Conservation (phyloP, 306 rosid genomes). For the Oxytropis ochrocephala region DNA sequence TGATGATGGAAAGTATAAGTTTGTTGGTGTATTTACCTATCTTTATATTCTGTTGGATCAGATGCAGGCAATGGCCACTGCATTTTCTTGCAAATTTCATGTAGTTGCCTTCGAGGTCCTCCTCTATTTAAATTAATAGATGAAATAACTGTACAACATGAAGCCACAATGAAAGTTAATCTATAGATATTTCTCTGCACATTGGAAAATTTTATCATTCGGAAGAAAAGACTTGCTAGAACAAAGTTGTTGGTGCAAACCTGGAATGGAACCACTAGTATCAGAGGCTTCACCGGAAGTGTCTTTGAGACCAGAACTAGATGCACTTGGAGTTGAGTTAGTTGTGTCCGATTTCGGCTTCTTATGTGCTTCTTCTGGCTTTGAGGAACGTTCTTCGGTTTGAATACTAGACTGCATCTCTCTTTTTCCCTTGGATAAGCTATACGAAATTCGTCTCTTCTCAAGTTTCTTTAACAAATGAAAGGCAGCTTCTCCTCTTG, state of each 20-base stretch:
- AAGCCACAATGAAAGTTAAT: slow-evolving; percentile 2
- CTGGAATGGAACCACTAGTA: slow-evolving; percentile 33
- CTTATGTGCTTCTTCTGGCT: slow-evolving; percentile 15
- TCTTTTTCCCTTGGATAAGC: slow-evolving; percentile 55
- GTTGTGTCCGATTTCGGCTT: slow-evolving; percentile 26
- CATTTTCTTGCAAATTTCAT: slow-evolving; percentile 55
- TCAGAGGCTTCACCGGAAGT: slow-evolving; percentile 24
- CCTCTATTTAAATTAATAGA: slow-evolving; percentile 69
- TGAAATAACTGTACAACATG: slow-evolving; percentile 37
- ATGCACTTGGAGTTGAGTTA: slow-evolving; percentile 7
- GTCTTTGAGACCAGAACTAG: background rate
- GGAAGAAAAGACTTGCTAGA: no score
- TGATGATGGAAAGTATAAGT: background rate
- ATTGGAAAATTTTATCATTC: no score
- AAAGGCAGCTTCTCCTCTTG: slow-evolving; percentile 84
- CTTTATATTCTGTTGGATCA: slow-evolving; percentile 47
- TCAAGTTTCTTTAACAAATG: slow-evolving; percentile 59
- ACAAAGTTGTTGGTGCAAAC: slow-evolving; percentile 35
- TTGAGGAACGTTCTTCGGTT: no score
- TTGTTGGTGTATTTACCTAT: slow-evolving; percentile 39
- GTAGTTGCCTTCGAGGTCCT: slow-evolving; percentile 70
- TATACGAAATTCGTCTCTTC: slow-evolving; percentile 60
- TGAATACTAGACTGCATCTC: slow-evolving; percentile 16
- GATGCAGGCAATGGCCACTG: slow-evolving; percentile 80
- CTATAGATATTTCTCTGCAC: no score